Evolutionary conservation across 108 stramenopile species (phyloP).

Genomic region (Pseudonitzschia multistriata): DNA sequence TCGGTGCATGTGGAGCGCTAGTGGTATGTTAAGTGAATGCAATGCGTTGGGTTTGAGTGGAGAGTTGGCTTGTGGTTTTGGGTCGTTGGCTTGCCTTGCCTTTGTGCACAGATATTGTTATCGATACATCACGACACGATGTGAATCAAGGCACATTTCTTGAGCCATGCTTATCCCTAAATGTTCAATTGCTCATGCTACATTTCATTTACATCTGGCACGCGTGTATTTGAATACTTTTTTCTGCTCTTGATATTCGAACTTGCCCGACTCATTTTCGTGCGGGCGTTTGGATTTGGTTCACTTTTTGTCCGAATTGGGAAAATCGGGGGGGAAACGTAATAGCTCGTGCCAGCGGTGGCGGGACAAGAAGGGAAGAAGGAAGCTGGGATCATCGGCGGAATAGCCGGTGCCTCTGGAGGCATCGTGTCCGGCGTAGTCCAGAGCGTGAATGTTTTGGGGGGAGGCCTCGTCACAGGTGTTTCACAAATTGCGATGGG

Average conservation of each 20-base stretch:
- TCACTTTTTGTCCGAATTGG: too few species aligned
- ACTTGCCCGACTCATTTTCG: neutral
- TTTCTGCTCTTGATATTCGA: too few species aligned
- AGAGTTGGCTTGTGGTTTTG: neutral
- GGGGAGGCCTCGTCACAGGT: constrained; percentile 46
- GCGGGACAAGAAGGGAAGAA: constrained; percentile 24
- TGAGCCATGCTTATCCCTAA: too few species aligned
- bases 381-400: constrained; percentile 35
- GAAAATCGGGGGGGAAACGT: neutral
- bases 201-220: too few species aligned
- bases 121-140: neutral
- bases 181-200: too few species aligned
- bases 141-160: too few species aligned
- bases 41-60: too few species aligned
- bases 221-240: too few species aligned
- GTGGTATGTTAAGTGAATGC: constrained; percentile 16
- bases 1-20: constrained; percentile 55
- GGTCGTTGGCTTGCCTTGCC: too few species aligned
- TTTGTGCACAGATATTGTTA: too few species aligned
- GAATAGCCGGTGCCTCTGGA: constrained; percentile 18
- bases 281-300: neutral
- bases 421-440: constrained; percentile 48
- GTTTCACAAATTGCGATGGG: constrained; percentile 54
- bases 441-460: constrained; percentile 31
- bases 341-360: constrained; percentile 37